These are phyloP conservation scores for Clathrus columnatus DNA, from an alignment of 768 basidiomycete species.

Conservation along the genomic window DNA sequence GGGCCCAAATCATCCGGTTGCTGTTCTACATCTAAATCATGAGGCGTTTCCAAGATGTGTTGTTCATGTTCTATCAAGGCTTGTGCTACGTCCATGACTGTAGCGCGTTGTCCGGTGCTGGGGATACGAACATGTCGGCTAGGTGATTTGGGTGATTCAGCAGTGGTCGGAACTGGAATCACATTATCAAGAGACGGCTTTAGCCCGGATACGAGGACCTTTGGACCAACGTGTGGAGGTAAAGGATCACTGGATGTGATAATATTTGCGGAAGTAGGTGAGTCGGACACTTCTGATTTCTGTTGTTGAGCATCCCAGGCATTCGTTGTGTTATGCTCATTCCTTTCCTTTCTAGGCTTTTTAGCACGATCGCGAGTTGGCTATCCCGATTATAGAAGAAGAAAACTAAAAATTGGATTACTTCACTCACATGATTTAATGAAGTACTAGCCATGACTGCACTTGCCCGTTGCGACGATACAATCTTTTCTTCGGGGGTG, in stretches of 20 bases:
- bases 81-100: constrained; percentile 74
- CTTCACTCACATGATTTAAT: constrained; percentile 5
- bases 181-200: background rate
- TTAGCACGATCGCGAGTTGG: constrained; percentile 10
- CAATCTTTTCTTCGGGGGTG: too few relatives aligned
- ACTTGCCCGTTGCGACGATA: background rate
- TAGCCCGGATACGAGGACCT: background rate
- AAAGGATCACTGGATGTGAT: background rate
- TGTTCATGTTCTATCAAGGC: constrained; percentile 34
- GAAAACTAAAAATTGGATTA: background rate
- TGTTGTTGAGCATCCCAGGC: background rate
- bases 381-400: background rate
- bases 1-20: background rate
- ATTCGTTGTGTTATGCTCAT: background rate
- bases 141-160: constrained; percentile 24
- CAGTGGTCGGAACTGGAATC: constrained; percentile 1
- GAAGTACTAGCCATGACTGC: background rate
- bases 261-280: background rate
- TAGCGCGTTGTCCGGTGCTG: constrained; percentile 59
- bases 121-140: constrained; percentile 48
- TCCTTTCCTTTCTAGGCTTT: background rate
- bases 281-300: background rate
- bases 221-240: background rate
- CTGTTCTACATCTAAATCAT: background rate
- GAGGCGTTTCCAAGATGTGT: constrained; percentile 2